A percentile compares a stretch with the other conserved stretches of the same genome.
phyloP scores from a whole-genome alignment of 805 yeast species.

The Candida fluviatilis region DNA sequence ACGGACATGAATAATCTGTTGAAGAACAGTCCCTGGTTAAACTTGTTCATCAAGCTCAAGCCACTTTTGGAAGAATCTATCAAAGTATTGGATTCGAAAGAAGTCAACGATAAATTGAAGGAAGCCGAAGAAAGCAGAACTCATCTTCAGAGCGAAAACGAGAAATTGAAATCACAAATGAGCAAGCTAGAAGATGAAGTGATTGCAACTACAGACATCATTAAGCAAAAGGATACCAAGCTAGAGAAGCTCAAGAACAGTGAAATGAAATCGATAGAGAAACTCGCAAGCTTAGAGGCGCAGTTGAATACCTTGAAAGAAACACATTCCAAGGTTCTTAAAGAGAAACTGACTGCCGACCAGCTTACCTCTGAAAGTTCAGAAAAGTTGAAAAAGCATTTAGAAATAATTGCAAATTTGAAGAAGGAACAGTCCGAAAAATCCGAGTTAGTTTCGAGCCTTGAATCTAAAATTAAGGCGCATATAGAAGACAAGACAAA shows the following conservation, averaged over 20 bases:
- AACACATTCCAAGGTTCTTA: conserved; percentile 2
- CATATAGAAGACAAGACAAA: conserved; percentile 9
- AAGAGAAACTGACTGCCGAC: conserved; percentile 1
- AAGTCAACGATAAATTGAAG: conserved; percentile 45
- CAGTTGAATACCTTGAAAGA: conserved; percentile 7
- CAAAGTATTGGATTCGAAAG: conserved; percentile 54
- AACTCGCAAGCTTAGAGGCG: conserved; percentile 9
- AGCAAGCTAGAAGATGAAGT: conserved; percentile 30
- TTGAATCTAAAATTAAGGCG: conserved; percentile 7
- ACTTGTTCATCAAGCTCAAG: conserved; percentile 61
- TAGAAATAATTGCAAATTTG: conserved; percentile 4
- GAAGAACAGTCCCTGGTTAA: conserved; percentile 70
- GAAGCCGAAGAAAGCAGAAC: conserved; percentile 29
- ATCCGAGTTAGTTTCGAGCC: conserved; percentile 1
- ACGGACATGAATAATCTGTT: conserved; percentile 44
- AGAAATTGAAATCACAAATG: conserved; percentile 36
- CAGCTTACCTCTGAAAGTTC: neutral
- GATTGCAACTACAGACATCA: conserved; percentile 20
- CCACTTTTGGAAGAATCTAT: conserved; percentile 69
- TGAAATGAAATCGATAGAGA: conserved; percentile 24
- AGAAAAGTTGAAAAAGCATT: neutral
- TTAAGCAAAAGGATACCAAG: conserved; percentile 45
- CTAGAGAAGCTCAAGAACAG: conserved; percentile 40
- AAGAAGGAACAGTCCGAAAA: conserved; percentile 8
- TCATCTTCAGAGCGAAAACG: conserved; percentile 29